These are phyloP conservation scores for Chloranthus sessilifolius DNA, from an alignment of 164 flowering plant genomes.

Conservation along the genomic window DNA sequence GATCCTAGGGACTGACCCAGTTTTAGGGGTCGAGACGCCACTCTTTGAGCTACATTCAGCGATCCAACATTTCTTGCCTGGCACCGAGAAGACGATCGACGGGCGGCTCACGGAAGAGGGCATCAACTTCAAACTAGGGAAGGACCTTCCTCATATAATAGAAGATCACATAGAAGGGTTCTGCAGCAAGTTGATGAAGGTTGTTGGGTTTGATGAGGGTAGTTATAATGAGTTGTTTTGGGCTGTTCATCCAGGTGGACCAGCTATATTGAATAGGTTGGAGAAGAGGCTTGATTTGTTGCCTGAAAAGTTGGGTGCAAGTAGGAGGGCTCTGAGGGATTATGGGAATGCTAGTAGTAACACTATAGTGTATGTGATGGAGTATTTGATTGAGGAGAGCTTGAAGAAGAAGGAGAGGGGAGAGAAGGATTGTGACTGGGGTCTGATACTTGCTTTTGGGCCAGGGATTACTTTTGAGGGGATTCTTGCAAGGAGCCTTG, in stretches of 20 bases:
- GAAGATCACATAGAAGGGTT: slow-evolving; percentile 77
- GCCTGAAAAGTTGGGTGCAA: slow-evolving; percentile 68
- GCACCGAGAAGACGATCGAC: slow-evolving; percentile 74
- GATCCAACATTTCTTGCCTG: slow-evolving; percentile 67
- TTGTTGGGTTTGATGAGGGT: slow-evolving; percentile 26
- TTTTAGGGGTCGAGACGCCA: slow-evolving; percentile 40
- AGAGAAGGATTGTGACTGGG: slow-evolving; percentile 46
- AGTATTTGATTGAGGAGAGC: slow-evolving; percentile 79
- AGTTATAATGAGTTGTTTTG: slow-evolving; percentile 78
- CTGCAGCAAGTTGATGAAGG: slow-evolving; percentile 48
- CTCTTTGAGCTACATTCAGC: slow-evolving; percentile 79
- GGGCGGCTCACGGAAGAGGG: slow-evolving; percentile 87
- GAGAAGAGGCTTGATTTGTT: slow-evolving; percentile 76
- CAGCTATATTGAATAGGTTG: slow-evolving; percentile 77
- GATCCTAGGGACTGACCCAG: slow-evolving; percentile 73
- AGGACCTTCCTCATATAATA: slow-evolving; percentile 83
- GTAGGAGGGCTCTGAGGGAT: slow-evolving; percentile 75
- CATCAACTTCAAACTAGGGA: slow-evolving; percentile 69
- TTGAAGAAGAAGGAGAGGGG: slow-evolving; percentile 33
- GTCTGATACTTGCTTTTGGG: slow-evolving; percentile 90
- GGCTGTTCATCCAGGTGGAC: slow-evolving; percentile 98
- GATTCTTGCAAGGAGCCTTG: slow-evolving; percentile 60
- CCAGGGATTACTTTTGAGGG: slow-evolving; percentile 94
- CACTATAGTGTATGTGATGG: slow-evolving; percentile 87
- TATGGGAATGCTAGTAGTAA: slow-evolving; percentile 95